phyloP scores from a whole-genome alignment of 768 basidiomycete species.

The Epithele typhae region DNA sequence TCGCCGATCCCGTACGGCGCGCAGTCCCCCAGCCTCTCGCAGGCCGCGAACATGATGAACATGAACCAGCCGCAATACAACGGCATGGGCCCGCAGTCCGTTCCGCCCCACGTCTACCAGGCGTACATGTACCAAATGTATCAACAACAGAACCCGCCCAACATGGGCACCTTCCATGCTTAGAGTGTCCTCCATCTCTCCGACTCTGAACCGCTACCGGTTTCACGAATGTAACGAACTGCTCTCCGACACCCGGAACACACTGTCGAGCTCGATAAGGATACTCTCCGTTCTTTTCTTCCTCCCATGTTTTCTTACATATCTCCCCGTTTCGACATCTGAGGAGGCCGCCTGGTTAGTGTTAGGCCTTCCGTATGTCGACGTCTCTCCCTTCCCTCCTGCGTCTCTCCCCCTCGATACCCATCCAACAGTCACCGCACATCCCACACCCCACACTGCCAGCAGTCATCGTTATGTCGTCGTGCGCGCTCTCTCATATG shows the following conservation, averaged over 20 bases:
- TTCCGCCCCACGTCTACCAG: conserved; percentile 69
- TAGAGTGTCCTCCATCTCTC: conserved; percentile 19
- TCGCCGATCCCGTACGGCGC: conserved; percentile 46
- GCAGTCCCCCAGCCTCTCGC: conserved; percentile 59
- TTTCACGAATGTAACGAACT: conserved; percentile 20
- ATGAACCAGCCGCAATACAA: conserved; percentile 67
- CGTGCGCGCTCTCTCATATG: conserved; percentile 17
- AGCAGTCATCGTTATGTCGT: conserved; percentile 13
- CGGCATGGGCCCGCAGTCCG: conserved; percentile 50
- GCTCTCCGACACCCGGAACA: conserved; percentile 18
- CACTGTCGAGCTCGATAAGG: conserved; percentile 18
- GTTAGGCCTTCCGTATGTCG: neutral
- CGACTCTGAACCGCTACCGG: conserved; percentile 15
- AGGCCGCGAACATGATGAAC: conserved; percentile 51
- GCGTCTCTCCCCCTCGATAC: conserved; percentile 12
- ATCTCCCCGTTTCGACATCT: too few species aligned
- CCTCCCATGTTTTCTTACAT: conserved; percentile 11
- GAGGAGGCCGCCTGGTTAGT: neutral
- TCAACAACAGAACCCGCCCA: conserved; percentile 68
- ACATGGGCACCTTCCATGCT: conserved; percentile 68
- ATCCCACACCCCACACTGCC: conserved; percentile 9
- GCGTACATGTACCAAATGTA: conserved; percentile 84
- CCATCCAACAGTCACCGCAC: neutral
- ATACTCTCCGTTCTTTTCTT: conserved; percentile 14
- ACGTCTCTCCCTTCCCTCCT: conserved; percentile 4